Conservation (phyloP, 108 stramenopile species). For the Skeletonema costatum region DNA sequence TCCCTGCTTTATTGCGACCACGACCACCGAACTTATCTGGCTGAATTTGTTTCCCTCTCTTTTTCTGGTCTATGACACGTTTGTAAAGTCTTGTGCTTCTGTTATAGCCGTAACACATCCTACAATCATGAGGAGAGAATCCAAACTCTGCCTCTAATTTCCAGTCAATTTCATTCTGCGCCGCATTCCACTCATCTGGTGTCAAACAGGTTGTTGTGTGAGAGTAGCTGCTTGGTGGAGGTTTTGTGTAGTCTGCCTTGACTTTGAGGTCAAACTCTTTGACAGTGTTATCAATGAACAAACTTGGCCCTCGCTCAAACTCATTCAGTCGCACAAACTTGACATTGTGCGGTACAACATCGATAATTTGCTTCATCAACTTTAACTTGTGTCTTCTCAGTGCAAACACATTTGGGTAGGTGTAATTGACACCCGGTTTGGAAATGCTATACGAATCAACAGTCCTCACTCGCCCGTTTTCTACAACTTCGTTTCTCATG, state of each 20-base stretch:
- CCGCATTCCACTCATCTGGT: constrained; percentile 39
- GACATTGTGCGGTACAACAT: constrained; percentile 35
- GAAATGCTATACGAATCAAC: constrained; percentile 27
- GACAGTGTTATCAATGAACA: constrained; percentile 34
- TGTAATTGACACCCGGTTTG: constrained; percentile 40
- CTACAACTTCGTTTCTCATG: constrained; percentile 11
- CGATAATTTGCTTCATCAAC: constrained; percentile 48
- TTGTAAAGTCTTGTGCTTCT: constrained; percentile 22
- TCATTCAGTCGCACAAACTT: constrained; percentile 47
- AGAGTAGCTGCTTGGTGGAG: constrained; percentile 19
- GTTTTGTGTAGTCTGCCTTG: constrained; percentile 21
- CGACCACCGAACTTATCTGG: not conserved
- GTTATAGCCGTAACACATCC: constrained; percentile 52
- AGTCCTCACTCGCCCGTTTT: not conserved
- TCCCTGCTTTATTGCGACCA: not conserved
- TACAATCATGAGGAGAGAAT: constrained; percentile 45
- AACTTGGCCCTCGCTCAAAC: constrained; percentile 40
- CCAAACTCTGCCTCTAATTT: constrained; percentile 42
- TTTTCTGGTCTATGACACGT: constrained; percentile 3
- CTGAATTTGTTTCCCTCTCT: constrained; percentile 22
- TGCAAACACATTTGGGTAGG: constrained; percentile 42
- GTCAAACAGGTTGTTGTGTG: constrained; percentile 45
- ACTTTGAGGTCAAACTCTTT: constrained; percentile 37
- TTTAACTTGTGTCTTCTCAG: constrained; percentile 41
- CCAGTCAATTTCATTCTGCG: constrained; percentile 42